A percentile compares a stretch with the other conserved stretches of the same genome.
Evolutionary conservation across 2,329 filamentous ascomycete genomes (phyloP).

Genomic region (Sclerotinia sclerotiorum): DNA sequence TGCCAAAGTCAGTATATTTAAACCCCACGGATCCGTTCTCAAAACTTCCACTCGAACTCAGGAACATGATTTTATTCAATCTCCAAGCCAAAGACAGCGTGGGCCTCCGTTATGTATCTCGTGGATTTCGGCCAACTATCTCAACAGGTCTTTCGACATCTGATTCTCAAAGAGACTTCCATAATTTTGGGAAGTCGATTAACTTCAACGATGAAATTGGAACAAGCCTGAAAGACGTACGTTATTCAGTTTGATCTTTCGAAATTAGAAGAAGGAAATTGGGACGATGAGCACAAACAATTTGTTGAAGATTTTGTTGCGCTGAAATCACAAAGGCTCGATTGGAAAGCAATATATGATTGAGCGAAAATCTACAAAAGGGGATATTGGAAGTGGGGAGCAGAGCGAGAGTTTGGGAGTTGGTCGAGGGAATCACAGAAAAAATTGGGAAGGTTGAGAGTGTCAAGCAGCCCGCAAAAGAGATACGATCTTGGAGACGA

Average conservation of each 20-base stretch:
- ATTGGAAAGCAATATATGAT: slow-evolving; percentile 24
- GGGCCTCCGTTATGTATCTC: slow-evolving; percentile 16
- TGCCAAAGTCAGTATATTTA: not conserved
- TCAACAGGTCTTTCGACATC: slow-evolving; percentile 17
- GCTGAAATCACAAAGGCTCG: not conserved
- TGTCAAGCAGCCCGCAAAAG: not conserved
- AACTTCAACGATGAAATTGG: slow-evolving; percentile 8
- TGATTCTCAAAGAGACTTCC: slow-evolving; percentile 25
- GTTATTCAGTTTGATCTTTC: slow-evolving; percentile 10
- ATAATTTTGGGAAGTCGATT: slow-evolving; percentile 26
- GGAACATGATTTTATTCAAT: slow-evolving; percentile 13
- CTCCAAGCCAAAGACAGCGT: slow-evolving; percentile 12
- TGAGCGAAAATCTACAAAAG: slow-evolving; percentile 20
- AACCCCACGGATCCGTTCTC: slow-evolving; percentile 21
- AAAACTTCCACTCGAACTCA: slow-evolving; percentile 16
- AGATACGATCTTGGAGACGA: not conserved
- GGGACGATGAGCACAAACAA: slow-evolving; percentile 4
- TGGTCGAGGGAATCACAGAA: slow-evolving; percentile 20
- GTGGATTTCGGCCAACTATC: slow-evolving; percentile 21
- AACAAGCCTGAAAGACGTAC: not conserved
- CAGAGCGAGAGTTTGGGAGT: slow-evolving; percentile 18
- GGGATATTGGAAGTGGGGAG: slow-evolving; percentile 21
- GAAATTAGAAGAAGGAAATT: not conserved
- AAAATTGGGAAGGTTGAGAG: slow-evolving; percentile 22
- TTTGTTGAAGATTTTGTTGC: slow-evolving; percentile 16